phyloP scores from a whole-genome alignment of 106 monocot species.

The Dioscorea dumetorum region DNA sequence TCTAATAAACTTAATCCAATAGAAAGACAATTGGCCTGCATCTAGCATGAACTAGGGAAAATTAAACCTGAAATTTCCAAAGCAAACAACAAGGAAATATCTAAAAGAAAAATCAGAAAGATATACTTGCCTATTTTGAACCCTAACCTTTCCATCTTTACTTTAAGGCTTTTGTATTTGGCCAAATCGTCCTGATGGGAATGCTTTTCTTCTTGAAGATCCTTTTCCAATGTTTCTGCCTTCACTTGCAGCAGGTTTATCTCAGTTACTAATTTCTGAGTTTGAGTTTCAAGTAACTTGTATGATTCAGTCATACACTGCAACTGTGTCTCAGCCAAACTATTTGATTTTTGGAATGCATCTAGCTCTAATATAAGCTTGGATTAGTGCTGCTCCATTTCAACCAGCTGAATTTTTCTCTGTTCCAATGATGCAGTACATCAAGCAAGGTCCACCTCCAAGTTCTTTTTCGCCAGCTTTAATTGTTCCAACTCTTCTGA shows the following conservation, averaged over 20 bases:
- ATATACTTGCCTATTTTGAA: not conserved
- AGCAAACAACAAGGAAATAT: not conserved
- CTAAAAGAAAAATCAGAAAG: not conserved
- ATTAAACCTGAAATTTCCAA: no score
- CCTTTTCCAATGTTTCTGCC: slow-evolving; percentile 39
- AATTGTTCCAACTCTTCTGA: slow-evolving; percentile 59
- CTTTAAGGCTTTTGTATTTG: slow-evolving; percentile 61
- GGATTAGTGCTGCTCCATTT: slow-evolving; percentile 37
- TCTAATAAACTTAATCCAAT: not conserved
- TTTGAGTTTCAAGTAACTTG: slow-evolving; percentile 58
- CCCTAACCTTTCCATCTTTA: slow-evolving; percentile 72
- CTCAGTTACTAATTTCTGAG: slow-evolving; percentile 56
- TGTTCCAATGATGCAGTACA: slow-evolving; percentile 51
- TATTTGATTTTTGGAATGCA: slow-evolving; percentile 68
- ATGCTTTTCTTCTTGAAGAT: slow-evolving; percentile 61
- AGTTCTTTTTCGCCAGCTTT: slow-evolving; percentile 58
- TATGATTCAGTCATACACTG: slow-evolving; percentile 97
- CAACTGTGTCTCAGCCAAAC: slow-evolving; percentile 83
- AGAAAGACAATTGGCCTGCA: not conserved
- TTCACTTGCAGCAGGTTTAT: slow-evolving; percentile 35
- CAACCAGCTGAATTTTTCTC: slow-evolving; percentile 41
- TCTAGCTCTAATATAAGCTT: slow-evolving; percentile 49
- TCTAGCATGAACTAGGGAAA: no score
- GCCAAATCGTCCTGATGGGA: slow-evolving; percentile 59
- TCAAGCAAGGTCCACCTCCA: slow-evolving; percentile 43